Percentiles rank a stretch among this genome's conserved stretches.
Conservation (phyloP, 2,329 filamentous ascomycete species). For the Fusarium gaditjirri region DNA sequence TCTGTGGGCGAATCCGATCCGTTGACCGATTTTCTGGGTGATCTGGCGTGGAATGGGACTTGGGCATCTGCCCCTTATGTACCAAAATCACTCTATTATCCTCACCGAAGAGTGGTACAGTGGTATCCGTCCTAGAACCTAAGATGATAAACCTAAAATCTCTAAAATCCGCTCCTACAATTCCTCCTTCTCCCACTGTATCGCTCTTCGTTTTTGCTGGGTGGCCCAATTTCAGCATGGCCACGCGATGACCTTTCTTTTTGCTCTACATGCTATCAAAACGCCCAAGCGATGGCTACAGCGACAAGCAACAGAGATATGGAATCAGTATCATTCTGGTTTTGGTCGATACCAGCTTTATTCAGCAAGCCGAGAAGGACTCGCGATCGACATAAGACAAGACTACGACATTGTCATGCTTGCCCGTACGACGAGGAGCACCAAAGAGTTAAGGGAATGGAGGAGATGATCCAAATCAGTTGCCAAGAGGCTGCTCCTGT, state of each 20-base stretch:
- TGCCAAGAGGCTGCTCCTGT: not conserved
- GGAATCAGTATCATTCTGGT: fast-evolving
- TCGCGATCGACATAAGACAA: not conserved
- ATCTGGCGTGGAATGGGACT: not conserved
- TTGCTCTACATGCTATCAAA: not conserved
- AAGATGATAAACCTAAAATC: not conserved
- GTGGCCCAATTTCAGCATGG: not conserved
- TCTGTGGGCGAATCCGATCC: not conserved
- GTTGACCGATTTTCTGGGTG: not conserved
- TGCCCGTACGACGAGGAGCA: not conserved
- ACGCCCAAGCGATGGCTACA: not conserved
- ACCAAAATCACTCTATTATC: not conserved
- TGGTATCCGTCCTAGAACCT: constrained; percentile 1
- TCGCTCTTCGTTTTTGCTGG: not conserved
- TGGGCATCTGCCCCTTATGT: not conserved
- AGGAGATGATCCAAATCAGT: not conserved
- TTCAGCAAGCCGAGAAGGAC: not conserved
- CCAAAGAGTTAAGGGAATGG: not conserved
- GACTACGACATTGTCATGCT: not conserved
- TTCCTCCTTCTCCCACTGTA: not conserved
- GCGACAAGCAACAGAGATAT: not conserved
- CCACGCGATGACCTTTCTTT: not conserved
- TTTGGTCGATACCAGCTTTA: not conserved
- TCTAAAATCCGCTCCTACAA: not conserved
- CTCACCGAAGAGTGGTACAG: not conserved